phyloP scores from a whole-genome alignment of 306 rosid genomes.

The Pachyrhizus erosus region DNA sequence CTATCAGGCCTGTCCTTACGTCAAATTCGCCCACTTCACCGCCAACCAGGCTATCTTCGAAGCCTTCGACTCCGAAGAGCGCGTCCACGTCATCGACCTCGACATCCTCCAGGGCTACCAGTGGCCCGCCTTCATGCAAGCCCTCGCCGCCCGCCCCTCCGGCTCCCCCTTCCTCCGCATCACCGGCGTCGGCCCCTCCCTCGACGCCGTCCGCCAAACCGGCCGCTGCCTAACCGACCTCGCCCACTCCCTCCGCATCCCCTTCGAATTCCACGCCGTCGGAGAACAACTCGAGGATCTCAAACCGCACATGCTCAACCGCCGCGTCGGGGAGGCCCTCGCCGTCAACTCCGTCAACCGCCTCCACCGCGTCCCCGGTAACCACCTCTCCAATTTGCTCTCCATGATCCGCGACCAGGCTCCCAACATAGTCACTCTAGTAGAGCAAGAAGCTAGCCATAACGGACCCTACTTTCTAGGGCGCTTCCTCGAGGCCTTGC shows the following conservation, averaged over 20 bases:
- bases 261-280: conserved; percentile 80
- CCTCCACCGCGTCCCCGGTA: conserved; percentile 70
- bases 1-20: conserved; percentile 92
- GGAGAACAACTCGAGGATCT: conserved; percentile 77
- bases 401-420: conserved; percentile 88
- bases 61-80: conserved; percentile 83
- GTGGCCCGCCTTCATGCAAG: conserved; percentile 97
- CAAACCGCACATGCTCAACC: conserved; percentile 82
- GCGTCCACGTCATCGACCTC: conserved; percentile 85
- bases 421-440: conserved; percentile 74
- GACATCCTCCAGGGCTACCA: conserved; percentile 93
- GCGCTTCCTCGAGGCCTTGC: conserved; percentile 80
- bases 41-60: conserved; percentile 93
- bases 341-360: conserved; percentile 82
- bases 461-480: conserved; percentile 87
- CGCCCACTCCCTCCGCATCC: conserved; percentile 84
- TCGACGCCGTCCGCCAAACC: conserved; percentile 65
- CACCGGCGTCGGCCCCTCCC: conserved; percentile 62
- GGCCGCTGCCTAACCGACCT: conserved; percentile 72
- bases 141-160: conserved; percentile 69
- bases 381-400: conserved; percentile 60
- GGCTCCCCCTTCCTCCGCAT: conserved; percentile 76
- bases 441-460: conserved; percentile 93
- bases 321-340: conserved; percentile 79
- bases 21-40: conserved; percentile 91